phyloP scores from a whole-genome alignment of 2,329 filamentous ascomycete genomes.

The Triangularia verruculosa region DNA sequence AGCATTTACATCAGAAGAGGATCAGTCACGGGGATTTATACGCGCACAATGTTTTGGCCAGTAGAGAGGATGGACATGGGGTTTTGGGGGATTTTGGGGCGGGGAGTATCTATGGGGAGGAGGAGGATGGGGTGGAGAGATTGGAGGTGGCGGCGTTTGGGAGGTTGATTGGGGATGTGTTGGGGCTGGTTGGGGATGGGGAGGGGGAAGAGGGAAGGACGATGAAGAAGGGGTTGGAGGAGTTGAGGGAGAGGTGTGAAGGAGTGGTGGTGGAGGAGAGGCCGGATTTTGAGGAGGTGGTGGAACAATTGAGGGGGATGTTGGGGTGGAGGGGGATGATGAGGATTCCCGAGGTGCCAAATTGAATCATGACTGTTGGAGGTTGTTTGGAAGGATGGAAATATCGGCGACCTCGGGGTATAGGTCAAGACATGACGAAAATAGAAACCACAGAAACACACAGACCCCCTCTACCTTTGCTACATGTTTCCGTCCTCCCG shows the following conservation, averaged over 20 bases:
- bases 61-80: constrained; percentile 38
- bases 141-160: constrained; percentile 48
- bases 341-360: constrained; percentile 22
- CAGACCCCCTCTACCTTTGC: not conserved
- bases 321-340: constrained; percentile 27
- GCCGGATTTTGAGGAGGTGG: constrained; percentile 35
- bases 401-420: not conserved
- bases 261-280: constrained; percentile 28
- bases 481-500: not conserved
- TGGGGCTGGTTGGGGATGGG: constrained; percentile 33
- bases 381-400: not conserved
- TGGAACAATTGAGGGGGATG: constrained; percentile 24
- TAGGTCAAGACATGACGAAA: not conserved
- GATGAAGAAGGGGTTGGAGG: constrained; percentile 27
- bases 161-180: constrained; percentile 45
- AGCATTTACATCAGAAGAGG: constrained; percentile 42
- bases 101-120: constrained; percentile 41
- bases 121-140: constrained; percentile 35
- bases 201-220: constrained; percentile 14
- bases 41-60: constrained; percentile 46
- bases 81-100: constrained; percentile 48
- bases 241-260: constrained; percentile 32
- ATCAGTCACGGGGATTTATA: constrained; percentile 48
- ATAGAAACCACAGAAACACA: no score
- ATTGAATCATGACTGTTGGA: not conserved